phyloP scores from a whole-genome alignment of 2,329 filamentous ascomycete species.

The Ilyonectria destructans region DNA sequence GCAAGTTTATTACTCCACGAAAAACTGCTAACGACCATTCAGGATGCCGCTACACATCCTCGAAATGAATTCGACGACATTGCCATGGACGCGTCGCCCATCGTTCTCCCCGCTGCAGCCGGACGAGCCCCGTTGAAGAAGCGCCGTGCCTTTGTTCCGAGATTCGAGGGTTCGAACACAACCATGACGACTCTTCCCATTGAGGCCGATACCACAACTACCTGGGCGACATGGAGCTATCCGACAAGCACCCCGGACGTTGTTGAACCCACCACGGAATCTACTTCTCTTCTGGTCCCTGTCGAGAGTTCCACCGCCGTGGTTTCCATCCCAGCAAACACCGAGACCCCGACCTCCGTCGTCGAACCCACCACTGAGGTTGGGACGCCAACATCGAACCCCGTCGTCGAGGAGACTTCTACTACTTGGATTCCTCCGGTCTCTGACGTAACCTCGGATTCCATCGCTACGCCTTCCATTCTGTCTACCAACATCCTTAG shows the following conservation, averaged over 20 bases:
- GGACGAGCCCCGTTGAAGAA: background rate
- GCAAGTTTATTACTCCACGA: background rate
- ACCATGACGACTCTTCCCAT: background rate
- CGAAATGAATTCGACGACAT: background rate
- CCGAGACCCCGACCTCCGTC: too few species aligned
- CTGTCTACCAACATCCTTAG: background rate
- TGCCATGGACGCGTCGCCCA: conserved; percentile 4
- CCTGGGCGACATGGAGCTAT: too few species aligned
- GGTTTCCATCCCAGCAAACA: too few species aligned
- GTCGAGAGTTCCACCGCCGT: too few species aligned
- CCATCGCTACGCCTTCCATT: background rate
- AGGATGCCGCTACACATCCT: background rate
- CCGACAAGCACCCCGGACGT: too few species aligned
- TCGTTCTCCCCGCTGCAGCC: background rate
- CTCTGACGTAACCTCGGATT: background rate
- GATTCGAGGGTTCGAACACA: background rate
- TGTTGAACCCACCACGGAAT: too few species aligned
- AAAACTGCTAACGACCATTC: background rate
- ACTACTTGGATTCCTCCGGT: background rate
- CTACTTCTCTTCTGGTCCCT: too few species aligned
- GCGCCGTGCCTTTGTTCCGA: background rate
- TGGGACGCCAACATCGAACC: too few species aligned
- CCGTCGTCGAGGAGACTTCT: background rate
- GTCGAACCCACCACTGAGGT: too few species aligned
- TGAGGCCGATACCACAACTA: too few species aligned